phyloP scores from a whole-genome alignment of 1,139 yeast genomes.

The Magnusiomyces sp. region DNA sequence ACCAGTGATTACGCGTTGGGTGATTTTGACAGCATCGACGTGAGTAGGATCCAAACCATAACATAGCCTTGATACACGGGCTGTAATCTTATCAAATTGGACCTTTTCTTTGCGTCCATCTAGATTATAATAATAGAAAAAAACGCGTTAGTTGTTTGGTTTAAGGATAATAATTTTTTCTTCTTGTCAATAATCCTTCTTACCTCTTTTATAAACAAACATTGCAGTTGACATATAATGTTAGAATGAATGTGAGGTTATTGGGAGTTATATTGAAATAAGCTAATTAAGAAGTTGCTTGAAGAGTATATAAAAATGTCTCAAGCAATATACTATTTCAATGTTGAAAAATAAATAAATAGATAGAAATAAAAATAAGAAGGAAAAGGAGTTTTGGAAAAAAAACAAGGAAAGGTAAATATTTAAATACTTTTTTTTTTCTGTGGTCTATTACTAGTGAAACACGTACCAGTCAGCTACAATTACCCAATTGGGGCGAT shows the following conservation, averaged over 20 bases:
- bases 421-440: no score
- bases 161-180: not conserved
- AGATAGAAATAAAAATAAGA: not conserved
- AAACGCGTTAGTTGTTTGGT: not conserved
- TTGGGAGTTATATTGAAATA: no score
- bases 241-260: no score
- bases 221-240: constrained; percentile 22
- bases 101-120: constrained; percentile 72
- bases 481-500: no score
- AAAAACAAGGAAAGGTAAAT: no score
- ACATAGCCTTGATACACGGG: constrained; percentile 44
- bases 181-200: constrained; percentile 2
- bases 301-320: no score
- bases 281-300: no score
- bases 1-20: constrained; percentile 64
- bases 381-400: not conserved
- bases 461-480: no score
- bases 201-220: constrained; percentile 48
- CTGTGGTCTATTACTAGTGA: no score
- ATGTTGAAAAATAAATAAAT: not conserved
- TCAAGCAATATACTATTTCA: no score
- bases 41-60: constrained; percentile 60
- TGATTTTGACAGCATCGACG: constrained; percentile 63
- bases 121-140: constrained; percentile 3
- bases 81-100: constrained; percentile 52